Evolutionary conservation across 1,284 basidiomycete genomes (phyloP), one percentile per base, ranked within the genome.

Genomic region (Boletus calvinii): DNA sequence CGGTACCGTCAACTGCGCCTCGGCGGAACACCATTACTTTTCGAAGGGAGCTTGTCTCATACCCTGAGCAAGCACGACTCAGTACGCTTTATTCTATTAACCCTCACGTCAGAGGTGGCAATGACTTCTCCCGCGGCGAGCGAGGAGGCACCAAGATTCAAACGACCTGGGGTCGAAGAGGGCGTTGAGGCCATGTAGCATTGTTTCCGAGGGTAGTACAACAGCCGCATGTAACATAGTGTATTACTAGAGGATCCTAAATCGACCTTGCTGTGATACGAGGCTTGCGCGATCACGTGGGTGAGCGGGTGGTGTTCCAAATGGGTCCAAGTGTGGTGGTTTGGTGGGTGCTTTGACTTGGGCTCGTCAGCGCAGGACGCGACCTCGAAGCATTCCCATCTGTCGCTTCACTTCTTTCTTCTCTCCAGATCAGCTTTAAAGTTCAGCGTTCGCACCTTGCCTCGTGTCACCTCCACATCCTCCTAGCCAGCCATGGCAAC

Each of bases 351-450:
- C 44, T 46, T 64, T 63, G 54, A 53, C 56, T 62, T 34, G 63
- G 58, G 58, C 59, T 57, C 48, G 67, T 72, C 69, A 67, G 69
- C 72, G 69, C 69, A 57, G 69, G 69, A 73, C 69, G 72, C 69
- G 72, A 72, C 70, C 59, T 56, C 40, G 55, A 55, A 52, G 42
- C 42, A 48, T 52, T 54, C 48, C 48, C 48, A 58, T 51, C 52
- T 45, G 46, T 56, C 54, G 37, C 55, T 54, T 48, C 40, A 32
- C 55, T 49, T 52, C 52, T 50, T 51, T 60, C 57, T 36, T 54
- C 58, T 49, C 20, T 41, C 48, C 29, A 37, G 31, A 18, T 31
- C 35, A 44, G 46, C 46, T 44, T 58, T 52, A 57, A 60, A 62
- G 49, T 40, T 34, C 22, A 31, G 4, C 22, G 24, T 13, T 31